Percentiles rank a stretch among this genome's conserved stretches.
phyloP scores from a whole-genome alignment of 225 moss, liverwort and hornwort species.

The Neckera pumila region DNA sequence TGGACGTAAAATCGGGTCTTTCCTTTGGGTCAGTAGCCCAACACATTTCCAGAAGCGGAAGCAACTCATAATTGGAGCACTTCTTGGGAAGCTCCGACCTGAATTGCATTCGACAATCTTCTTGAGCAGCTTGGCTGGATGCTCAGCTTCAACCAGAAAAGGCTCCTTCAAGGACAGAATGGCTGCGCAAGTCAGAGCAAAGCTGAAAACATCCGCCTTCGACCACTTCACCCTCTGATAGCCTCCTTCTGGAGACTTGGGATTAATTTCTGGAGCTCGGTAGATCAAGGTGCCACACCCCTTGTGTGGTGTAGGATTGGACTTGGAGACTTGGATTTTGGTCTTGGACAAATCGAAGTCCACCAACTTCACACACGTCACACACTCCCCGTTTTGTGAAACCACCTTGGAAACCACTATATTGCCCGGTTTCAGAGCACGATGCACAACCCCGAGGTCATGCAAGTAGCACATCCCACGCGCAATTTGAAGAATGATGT shows the following conservation, averaged over 20 bases:
- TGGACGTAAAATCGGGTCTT: not conserved
- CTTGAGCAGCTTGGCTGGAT: not conserved
- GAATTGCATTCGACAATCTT: not conserved
- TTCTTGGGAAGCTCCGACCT: not conserved
- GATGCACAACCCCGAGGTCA: not conserved
- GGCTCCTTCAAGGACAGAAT: not conserved
- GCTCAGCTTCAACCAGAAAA: not conserved
- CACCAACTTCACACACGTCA: not conserved
- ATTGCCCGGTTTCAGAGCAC: not conserved
- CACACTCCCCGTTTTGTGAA: not conserved
- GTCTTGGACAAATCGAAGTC: not conserved
- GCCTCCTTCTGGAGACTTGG: not conserved
- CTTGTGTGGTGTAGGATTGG: not conserved
- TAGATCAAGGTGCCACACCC: not conserved
- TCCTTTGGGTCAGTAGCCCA: not conserved
- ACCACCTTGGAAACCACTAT: not conserved
- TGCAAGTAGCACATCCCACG: not conserved
- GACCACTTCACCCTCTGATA: not conserved
- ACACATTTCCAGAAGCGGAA: not conserved
- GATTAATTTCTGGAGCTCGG: not conserved
- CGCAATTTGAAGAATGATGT: not conserved
- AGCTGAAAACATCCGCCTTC: not conserved
- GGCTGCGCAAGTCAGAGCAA: not conserved
- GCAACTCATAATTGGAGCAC: not conserved
- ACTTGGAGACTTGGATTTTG: not conserved